Evolutionary conservation across 176 grass and related monocot species (phyloP).

Genomic region (Zea luxurians): DNA sequence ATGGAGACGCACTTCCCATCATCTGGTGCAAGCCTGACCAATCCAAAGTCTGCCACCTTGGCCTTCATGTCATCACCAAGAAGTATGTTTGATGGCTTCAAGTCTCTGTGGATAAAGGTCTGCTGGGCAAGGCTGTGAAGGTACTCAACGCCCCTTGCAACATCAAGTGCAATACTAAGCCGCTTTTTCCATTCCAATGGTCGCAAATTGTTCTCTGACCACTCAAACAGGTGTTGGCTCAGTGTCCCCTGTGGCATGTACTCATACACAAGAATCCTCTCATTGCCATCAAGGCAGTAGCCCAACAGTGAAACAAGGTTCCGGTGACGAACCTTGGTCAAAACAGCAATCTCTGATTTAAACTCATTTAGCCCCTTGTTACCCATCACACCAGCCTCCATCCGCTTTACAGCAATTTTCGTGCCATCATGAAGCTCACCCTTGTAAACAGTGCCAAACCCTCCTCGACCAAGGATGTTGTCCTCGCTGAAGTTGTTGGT

Average conservation of each 20-base stretch:
- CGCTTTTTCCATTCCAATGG: slow-evolving; percentile 96
- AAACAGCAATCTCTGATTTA: slow-evolving; percentile 84
- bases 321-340: slow-evolving; percentile 89
- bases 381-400: slow-evolving; percentile 95
- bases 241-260: slow-evolving; percentile 94
- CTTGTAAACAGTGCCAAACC: slow-evolving; percentile 90
- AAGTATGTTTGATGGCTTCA: slow-evolving; percentile 93
- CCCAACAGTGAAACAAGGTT: slow-evolving; percentile 89
- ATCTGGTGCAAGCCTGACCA: slow-evolving; percentile 80
- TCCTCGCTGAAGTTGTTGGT: slow-evolving; percentile 93
- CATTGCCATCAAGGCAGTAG: slow-evolving; percentile 87
- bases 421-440: slow-evolving; percentile 94
- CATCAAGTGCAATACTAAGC: slow-evolving; percentile 81
- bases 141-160: slow-evolving; percentile 97
- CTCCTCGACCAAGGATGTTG: slow-evolving; percentile 82
- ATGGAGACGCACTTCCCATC: slow-evolving; percentile 85
- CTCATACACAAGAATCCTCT: slow-evolving; percentile 94
- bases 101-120: slow-evolving; percentile 96
- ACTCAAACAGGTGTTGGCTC: slow-evolving; percentile 79
- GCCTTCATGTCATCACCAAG: slow-evolving; percentile 98
- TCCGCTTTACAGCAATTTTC: slow-evolving; percentile 93
- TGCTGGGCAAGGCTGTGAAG: slow-evolving; percentile 88
- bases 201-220: slow-evolving; percentile 53
- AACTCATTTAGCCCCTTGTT: slow-evolving; percentile 94
- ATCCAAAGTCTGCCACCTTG: slow-evolving; percentile 94